Evolutionary conservation across 805 yeast genomes (phyloP), one percentile per base, ranked within the genome.

Genomic region (Yamadazyma kitorensis): DNA sequence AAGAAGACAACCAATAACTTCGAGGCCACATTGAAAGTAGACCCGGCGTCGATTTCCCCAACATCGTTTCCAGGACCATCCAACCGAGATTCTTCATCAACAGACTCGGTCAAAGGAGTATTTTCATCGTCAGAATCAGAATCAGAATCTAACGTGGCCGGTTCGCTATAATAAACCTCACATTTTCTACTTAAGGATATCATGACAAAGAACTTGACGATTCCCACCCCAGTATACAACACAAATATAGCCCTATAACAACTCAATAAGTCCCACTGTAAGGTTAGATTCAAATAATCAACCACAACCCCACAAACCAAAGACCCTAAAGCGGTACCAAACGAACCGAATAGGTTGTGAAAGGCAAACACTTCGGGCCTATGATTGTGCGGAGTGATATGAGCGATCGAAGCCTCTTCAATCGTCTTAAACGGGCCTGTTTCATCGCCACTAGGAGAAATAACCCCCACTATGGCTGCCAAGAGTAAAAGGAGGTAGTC

Each of bases 341-440:
- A 57, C 1, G 88, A 74, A 0, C 85, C 80, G 28, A 82, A 61
- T 17, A 85, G 56, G 23, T 84, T 80, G 51, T 86, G 86, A 45
- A 81, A 64, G 0, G 93, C 93, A 63, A 78, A 86, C 2, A 86
- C 64, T 43, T 78, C 85, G 1, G 94, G 81, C 29, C 94, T 66
- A 36, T 72, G 74, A 34, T 64, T 64, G 23, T 70, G 71, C 0
- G 82, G 78, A 0, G 94, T 82, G 43, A 87, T 60, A 55, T 85
- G 91, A 0, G 95, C 93, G 31, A 87, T 67, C 24, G 85, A 72
- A 1, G 91, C 79, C 51, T 86, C 95, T 54, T 87, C 96, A 18
- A 87, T 78, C 0, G 93, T 77, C 51, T 84, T 82, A 57, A 87
- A 87, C 0, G 96, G 96, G 0, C 96, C 96, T 0, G 89, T 86